Base-by-base conservation (phyloP, 805 yeast species). In the Candida ulmi region DNA sequence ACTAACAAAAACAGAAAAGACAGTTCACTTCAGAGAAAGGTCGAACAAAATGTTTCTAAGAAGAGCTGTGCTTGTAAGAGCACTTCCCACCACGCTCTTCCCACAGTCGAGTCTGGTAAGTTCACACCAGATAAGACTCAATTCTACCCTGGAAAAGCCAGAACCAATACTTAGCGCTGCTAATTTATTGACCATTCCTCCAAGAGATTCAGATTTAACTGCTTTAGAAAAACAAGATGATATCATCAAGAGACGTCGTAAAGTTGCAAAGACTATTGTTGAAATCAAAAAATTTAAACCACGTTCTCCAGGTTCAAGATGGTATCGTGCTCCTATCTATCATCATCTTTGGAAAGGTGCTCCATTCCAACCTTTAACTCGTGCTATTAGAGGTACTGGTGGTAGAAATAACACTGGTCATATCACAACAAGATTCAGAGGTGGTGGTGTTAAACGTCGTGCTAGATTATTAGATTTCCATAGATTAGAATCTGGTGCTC, bases 371-470 rank as follows among this genome's bases (percentile, higher is more conserved):
- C 78, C 80, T 33, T 71, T 93, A 56, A 91, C 99, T 0, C 73
- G 72, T 26, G 76, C 88, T 15, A 77, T 76, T 55, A 76, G 80
- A 55, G 74, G 77, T 40, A 78, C 80, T 35, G 83, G 95, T 39
- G 99, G 99, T 48, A 81, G 99, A 68, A 90, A 91, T 62, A 71
- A 83, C 62, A 69, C 83, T 4, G 99, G 99, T 50, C 74, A 76
- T 50, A 87, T 93, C 54, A 88, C 96, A 5, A 83, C 87, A 35
- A 78, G 99, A 59, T 96, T 93, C 62, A 79, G 95, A 62, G 99
- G 98, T 60, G 99, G 99, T 54, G 98, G 98, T 27, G 93, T 85
- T 61, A 86, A 85, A 62, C 81, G 91, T 56, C 78, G 99, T 63
- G 72, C 86, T 30, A 77, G 99, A 54, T 61, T 86, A 26, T 73